Evolutionary conservation across 768 basidiomycete species (phyloP).

Genomic region (Termitomyces titanicus): DNA sequence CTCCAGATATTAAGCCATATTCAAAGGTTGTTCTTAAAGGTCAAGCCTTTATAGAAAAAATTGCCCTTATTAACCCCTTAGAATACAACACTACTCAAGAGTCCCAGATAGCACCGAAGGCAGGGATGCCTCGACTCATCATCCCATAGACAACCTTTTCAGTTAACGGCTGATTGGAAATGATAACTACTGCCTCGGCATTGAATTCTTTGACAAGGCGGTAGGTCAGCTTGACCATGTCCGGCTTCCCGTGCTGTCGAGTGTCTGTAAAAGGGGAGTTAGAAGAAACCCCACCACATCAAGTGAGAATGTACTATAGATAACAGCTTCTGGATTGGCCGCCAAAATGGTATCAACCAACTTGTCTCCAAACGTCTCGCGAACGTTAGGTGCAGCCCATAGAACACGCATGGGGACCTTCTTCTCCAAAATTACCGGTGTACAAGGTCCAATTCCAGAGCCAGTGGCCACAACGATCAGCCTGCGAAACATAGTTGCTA

Average conservation of each 20-base stretch:
- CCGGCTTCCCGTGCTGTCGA: slow-evolving; percentile 41
- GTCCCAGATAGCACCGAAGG: slow-evolving; percentile 63
- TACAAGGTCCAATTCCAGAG: slow-evolving; percentile 61
- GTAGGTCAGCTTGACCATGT: slow-evolving; percentile 46
- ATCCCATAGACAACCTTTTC: slow-evolving; percentile 58
- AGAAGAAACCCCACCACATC: slow-evolving; percentile 13
- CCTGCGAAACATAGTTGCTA: slow-evolving; percentile 52
- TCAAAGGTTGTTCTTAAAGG: too few relatives aligned
- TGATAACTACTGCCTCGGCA: slow-evolving; percentile 54
- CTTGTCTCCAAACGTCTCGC: slow-evolving; percentile 59
- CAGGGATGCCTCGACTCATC: slow-evolving; percentile 55
- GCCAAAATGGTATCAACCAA: slow-evolving; percentile 52
- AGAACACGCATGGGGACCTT: slow-evolving; percentile 50
- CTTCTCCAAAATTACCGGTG: slow-evolving; percentile 49
- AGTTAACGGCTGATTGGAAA: slow-evolving; percentile 59
- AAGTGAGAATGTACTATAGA: slow-evolving; percentile 41
- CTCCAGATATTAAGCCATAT: too few relatives aligned
- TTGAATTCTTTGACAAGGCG: slow-evolving; percentile 44
- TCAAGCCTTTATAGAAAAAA: too few relatives aligned
- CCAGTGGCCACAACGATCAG: slow-evolving; percentile 57
- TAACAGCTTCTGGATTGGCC: slow-evolving; percentile 44
- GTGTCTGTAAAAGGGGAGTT: slow-evolving; percentile 30
- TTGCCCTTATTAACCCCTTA: too few relatives aligned
- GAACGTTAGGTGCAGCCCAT: slow-evolving; percentile 60
- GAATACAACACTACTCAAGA: not conserved